phyloP scores from a whole-genome alignment of 176 grass and related monocot genomes.

The Tuctoria greenei region DNA sequence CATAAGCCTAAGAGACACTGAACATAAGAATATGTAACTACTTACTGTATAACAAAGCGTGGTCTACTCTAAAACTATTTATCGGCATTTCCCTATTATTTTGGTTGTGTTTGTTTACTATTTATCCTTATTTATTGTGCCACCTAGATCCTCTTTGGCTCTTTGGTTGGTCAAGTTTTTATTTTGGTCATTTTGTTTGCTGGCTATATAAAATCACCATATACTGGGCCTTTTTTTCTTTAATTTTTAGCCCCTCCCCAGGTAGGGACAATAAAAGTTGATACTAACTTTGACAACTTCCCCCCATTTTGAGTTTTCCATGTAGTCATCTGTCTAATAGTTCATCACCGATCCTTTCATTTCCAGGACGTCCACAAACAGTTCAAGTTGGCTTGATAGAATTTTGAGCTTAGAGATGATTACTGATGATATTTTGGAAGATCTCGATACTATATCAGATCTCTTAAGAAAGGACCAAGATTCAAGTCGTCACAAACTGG shows the following conservation, averaged over 20 bases:
- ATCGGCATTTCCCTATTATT: constrained; percentile 3
- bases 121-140: too few relatives aligned
- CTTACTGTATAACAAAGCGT: background rate
- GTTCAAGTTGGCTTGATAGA: constrained; percentile 77
- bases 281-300: background rate
- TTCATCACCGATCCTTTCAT: constrained; percentile 12
- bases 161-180: background rate
- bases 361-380: constrained; percentile 79
- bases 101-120: background rate
- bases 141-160: background rate
- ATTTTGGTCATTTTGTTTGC: background rate
- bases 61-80: background rate
- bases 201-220: constrained; percentile 12
- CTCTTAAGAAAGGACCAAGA: constrained; percentile 48
- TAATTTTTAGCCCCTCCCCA: background rate
- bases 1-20: background rate
- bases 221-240: background rate
- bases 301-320: background rate
- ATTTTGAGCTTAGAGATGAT: constrained; percentile 80
- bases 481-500: constrained; percentile 49
- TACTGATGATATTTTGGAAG: constrained; percentile 66
- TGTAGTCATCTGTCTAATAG: background rate
- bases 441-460: constrained; percentile 63
- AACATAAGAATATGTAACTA: constrained; percentile 1
- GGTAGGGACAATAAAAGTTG: background rate